Base-by-base conservation (phyloP, 371 early-diverging fungal genomes). In the Fennellomyces sp. region DNA sequence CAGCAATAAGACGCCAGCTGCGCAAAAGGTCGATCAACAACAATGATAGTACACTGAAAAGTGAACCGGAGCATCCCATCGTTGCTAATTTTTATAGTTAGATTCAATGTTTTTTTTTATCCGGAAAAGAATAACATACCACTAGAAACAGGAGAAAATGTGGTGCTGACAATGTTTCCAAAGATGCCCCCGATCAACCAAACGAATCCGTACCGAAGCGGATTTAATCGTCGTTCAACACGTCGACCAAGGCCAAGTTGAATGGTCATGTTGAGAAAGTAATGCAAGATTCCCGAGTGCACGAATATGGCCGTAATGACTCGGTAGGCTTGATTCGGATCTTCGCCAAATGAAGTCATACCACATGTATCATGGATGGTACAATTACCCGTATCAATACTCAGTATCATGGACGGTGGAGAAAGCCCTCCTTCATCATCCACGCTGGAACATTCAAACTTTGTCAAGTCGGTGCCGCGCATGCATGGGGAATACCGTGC, bases 281-380 rank as follows among this genome's bases (percentile, higher is more conserved):
- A 61, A 69, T 95, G 95, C 1, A 93, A n/a, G 1, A 92, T 52
- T 5, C 94, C 95, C 17, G 82, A 91, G 70, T 94, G 94, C 53
- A 93, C 68, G 59, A 90, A 88, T 17, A 92, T 80, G 5, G 95
- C 88, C 0, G 84, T 71, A 38, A 93, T 75, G 59, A 94, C 88
- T 7, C 94, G 77, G 66, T 71, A 91, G 81, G 90, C 86, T 59
- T 93, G 93, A 68, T 91, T 75, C 0, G 87, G 83, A 48, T 79
- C 47, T 26, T 64, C 47, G 8, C 21, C 45, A 45, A 45, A 21
- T n/a, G 72, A 15, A 23, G 71, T 57, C 61, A 85, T 74, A 12
- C 81, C 83, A 69, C 88, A 87, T 19, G 82, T 63, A 5, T 79
- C 68, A 0, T 70, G 61, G 2, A 85, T 60, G 2, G 62, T 65